Percentiles rank a stretch among this genome's conserved stretches.
Evolutionary conservation across 345 rosid species (phyloP).

Genomic region (Aquilaria yunnanensis): DNA sequence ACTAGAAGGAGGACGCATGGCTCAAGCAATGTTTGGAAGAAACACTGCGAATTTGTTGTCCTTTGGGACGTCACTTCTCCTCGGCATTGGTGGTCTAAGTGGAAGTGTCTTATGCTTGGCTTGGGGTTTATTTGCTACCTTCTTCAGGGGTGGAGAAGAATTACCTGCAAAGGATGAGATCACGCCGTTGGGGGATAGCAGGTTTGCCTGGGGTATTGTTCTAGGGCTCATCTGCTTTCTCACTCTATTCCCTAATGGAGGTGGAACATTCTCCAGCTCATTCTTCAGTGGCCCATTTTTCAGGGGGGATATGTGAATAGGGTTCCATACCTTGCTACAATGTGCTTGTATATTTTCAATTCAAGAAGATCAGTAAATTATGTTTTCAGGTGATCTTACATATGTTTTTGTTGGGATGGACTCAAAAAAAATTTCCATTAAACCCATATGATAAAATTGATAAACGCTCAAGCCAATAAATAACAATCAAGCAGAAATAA

Average conservation of each 20-base stretch:
- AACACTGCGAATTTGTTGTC: slow-evolving; percentile 68
- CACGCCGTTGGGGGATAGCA: slow-evolving; percentile 57
- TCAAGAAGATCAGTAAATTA: too few relatives aligned
- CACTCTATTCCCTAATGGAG: slow-evolving; percentile 84
- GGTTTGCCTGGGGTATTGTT: slow-evolving; percentile 78
- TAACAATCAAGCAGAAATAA: too few relatives aligned
- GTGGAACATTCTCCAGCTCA: slow-evolving; percentile 82
- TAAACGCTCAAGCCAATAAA: too few relatives aligned
- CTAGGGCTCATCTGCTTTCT: slow-evolving; percentile 89
- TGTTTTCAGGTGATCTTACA: too few relatives aligned
- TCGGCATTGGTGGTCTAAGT: slow-evolving; percentile 70
- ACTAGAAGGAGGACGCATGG: slow-evolving; percentile 93
- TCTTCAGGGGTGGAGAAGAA: slow-evolving; percentile 92
- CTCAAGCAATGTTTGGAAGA: slow-evolving; percentile 92
- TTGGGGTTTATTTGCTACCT: slow-evolving; percentile 91
- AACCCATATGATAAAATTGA: too few relatives aligned
- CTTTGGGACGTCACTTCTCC: slow-evolving; percentile 69
- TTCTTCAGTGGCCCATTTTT: slow-evolving; percentile 73
- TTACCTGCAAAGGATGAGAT: slow-evolving; percentile 86
- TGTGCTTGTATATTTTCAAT: too few relatives aligned
- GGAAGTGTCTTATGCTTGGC: slow-evolving; percentile 88
- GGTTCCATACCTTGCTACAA: background rate
- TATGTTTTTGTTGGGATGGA: too few relatives aligned
- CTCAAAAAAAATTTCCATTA: too few relatives aligned
- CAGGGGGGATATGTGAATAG: slow-evolving; percentile 49